Conservation (phyloP, 2,329 filamentous ascomycete genomes). For the Pyrenophora teres region DNA sequence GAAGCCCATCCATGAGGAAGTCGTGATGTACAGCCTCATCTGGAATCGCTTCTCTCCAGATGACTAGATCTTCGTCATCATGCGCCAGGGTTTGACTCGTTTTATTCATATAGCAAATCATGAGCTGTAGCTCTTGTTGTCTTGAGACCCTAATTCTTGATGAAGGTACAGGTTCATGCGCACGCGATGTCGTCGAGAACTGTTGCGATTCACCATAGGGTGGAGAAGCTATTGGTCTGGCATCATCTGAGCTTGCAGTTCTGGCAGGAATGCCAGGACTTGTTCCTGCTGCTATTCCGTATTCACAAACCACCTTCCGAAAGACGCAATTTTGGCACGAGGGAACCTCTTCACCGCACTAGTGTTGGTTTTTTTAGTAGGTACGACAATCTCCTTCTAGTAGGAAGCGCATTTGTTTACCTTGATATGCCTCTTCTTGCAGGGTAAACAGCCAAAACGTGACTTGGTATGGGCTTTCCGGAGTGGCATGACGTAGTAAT, state of each 20-base stretch:
- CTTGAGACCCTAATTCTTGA: background rate
- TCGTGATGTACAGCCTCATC: slow-evolving; percentile 10
- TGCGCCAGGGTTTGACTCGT: slow-evolving; percentile 4
- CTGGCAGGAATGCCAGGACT: background rate
- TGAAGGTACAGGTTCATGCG: background rate
- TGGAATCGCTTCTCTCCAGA: slow-evolving; percentile 10
- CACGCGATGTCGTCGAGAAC: background rate
- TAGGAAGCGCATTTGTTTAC: background rate
- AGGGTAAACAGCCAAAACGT: slow-evolving; percentile 3
- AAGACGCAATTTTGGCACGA: background rate
- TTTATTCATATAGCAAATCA: background rate
- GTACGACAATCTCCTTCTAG: background rate
- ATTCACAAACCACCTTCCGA: background rate
- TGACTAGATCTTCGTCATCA: background rate
- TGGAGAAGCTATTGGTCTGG: background rate
- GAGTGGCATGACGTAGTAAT: background rate
- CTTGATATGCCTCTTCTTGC: slow-evolving; percentile 5
- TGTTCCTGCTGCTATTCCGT: background rate
- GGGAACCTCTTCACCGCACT: slow-evolving; percentile 1
- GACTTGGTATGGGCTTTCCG: slow-evolving; percentile 3
- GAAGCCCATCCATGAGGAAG: slow-evolving; percentile 14
- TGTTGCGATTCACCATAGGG: background rate
- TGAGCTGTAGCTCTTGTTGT: slow-evolving; percentile 2
- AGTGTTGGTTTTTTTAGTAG: background rate
- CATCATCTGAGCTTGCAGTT: slow-evolving; percentile 1